phyloP scores from a whole-genome alignment of 257 asterid genomes.

The Capsicum baccatum region DNA sequence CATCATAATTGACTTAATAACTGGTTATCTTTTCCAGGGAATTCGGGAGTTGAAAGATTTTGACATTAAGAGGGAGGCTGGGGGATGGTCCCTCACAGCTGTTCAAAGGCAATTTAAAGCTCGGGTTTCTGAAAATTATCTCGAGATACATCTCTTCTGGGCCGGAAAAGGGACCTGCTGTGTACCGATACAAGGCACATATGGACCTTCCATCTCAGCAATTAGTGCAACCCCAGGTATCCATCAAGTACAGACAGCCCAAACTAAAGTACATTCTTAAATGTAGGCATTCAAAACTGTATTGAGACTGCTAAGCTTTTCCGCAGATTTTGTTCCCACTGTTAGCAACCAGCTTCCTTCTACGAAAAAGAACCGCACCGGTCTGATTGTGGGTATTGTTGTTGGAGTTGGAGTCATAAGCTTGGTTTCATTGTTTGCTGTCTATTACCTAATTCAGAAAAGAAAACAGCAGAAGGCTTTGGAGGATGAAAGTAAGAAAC shows the following conservation, averaged over 20 bases:
- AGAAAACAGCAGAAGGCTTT: constrained; percentile 43
- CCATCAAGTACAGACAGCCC: constrained; percentile 9
- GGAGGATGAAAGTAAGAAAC: constrained; percentile 62
- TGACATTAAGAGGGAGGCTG: constrained; percentile 67
- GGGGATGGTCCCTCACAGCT: constrained; percentile 52
- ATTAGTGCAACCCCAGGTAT: constrained; percentile 77
- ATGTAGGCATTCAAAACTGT: background rate
- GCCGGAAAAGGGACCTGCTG: constrained; percentile 93
- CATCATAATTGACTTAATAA: background rate
- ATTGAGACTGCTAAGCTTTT: constrained; percentile 14
- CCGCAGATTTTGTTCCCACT: constrained; percentile 60
- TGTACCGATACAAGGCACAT: constrained; percentile 66
- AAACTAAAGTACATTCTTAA: background rate
- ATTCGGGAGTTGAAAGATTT: constrained; percentile 57
- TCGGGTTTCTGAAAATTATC: constrained; percentile 62
- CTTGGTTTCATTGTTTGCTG: constrained; percentile 46
- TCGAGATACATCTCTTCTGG: constrained; percentile 88
- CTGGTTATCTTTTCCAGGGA: constrained; percentile 51
- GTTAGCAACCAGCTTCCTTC: constrained; percentile 58
- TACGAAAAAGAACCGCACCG: constrained; percentile 43
- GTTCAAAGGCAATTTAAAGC: constrained; percentile 48
- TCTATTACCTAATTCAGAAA: constrained; percentile 46
- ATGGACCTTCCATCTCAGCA: constrained; percentile 81
- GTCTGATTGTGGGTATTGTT: constrained; percentile 67
- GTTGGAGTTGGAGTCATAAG: constrained; percentile 50